Evolutionary conservation across 495 filamentous ascomycete genomes (phyloP).

Genomic region (Penicillium cinerascens): DNA sequence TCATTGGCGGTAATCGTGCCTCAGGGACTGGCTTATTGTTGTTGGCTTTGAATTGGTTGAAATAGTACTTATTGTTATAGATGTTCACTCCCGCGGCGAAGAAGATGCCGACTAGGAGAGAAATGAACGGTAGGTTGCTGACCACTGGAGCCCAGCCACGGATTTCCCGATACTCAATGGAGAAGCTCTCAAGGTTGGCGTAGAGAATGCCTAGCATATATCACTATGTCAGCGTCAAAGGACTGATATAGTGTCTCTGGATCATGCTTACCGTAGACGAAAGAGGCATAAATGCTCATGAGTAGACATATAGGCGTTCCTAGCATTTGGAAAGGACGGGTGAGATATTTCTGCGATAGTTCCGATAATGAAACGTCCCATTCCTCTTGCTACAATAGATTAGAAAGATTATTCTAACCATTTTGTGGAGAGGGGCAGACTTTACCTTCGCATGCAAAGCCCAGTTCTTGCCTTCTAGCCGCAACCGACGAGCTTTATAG

Average conservation of each 20-base stretch:
- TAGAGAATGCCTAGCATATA: slow-evolving; percentile 33
- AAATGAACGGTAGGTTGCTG: slow-evolving; percentile 50
- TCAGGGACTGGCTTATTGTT: slow-evolving; percentile 46
- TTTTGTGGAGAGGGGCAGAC: too few species aligned
- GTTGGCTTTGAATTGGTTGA: slow-evolving; percentile 27
- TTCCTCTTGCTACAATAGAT: slow-evolving; percentile 47
- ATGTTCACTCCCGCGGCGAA: slow-evolving; percentile 38
- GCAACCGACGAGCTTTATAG: slow-evolving; percentile 36
- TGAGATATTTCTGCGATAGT: slow-evolving; percentile 37
- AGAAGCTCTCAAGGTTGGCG: slow-evolving; percentile 42
- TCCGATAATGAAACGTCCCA: slow-evolving; percentile 36
- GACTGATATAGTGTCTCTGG: not conserved
- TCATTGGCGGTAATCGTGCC: slow-evolving; percentile 47
- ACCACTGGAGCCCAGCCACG: slow-evolving; percentile 43
- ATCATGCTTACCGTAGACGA: slow-evolving; percentile 35
- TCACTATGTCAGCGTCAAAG: too few species aligned
- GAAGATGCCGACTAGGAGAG: slow-evolving; percentile 45
- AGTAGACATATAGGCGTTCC: slow-evolving; percentile 43
- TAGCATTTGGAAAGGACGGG: slow-evolving; percentile 40
- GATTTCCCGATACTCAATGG: slow-evolving; percentile 45
- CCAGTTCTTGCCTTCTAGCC: slow-evolving; percentile 42
- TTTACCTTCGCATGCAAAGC: slow-evolving; percentile 39
- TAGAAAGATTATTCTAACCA: too few species aligned
- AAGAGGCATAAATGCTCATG: slow-evolving; percentile 39
- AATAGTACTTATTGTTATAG: slow-evolving; percentile 39